These are phyloP conservation scores for Euphorbia lathyris DNA, from an alignment of 345 rosid species.

Conservation along the genomic window DNA sequence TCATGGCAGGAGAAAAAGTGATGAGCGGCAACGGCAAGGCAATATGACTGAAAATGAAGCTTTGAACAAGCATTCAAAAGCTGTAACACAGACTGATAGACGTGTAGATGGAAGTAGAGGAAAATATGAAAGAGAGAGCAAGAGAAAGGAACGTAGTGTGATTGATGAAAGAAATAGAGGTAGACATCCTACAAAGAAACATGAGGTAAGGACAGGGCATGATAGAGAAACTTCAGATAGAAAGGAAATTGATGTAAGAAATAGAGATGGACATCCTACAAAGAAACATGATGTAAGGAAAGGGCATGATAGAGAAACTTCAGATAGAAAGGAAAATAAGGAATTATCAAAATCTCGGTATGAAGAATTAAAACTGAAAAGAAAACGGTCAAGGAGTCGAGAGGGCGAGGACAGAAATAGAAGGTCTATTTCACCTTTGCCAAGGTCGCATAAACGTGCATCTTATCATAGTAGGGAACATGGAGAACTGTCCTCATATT, in stretches of 20 bases:
- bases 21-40: conserved; percentile 23
- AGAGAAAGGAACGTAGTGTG: conserved; percentile 48
- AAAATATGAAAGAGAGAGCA: conserved; percentile 44
- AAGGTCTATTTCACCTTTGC: conserved; percentile 56
- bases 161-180: conserved; percentile 37
- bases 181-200: conserved; percentile 22
- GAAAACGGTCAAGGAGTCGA: conserved; percentile 66
- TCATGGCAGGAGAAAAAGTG: conserved; percentile 33
- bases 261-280: conserved; percentile 34
- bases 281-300: conserved; percentile 49
- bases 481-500: conserved; percentile 37
- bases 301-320: conserved; percentile 39
- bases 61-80: conserved; percentile 48
- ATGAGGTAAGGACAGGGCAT: conserved; percentile 36
- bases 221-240: conserved; percentile 35
- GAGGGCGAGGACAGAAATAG: conserved; percentile 49
- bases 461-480: conserved; percentile 43
- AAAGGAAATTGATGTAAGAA: conserved; percentile 39
- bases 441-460: conserved; percentile 42
- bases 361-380: conserved; percentile 49
- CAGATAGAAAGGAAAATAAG: conserved; percentile 48
- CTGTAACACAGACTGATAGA: conserved; percentile 37
- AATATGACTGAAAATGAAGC: conserved; percentile 36
- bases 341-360: conserved; percentile 48
- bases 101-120: conserved; percentile 34